Conservation (phyloP, 2,329 filamentous ascomycete genomes). For the Trichoderma asperellum region DNA sequence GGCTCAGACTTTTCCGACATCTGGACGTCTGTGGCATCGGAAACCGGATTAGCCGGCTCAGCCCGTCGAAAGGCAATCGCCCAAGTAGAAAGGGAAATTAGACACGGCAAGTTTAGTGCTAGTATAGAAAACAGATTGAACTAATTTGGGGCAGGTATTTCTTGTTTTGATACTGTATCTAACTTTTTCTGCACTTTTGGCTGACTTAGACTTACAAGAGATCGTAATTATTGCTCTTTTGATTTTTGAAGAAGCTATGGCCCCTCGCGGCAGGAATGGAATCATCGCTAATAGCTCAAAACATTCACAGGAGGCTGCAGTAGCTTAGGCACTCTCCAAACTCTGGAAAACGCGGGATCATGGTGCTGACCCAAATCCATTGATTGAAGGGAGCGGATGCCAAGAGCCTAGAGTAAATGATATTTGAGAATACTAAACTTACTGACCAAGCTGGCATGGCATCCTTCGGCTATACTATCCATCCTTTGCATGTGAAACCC, state of each 20-base stretch:
- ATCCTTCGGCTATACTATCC: neutral
- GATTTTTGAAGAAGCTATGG: neutral
- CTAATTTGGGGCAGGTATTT: neutral
- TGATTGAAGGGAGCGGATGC: neutral
- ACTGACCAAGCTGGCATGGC: neutral
- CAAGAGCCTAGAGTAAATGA: neutral
- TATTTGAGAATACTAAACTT: neutral
- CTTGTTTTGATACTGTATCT: conserved; percentile 1
- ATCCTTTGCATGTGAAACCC: neutral
- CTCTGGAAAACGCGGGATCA: neutral
- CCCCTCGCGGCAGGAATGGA: neutral
- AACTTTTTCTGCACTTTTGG: neutral
- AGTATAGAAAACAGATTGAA: neutral
- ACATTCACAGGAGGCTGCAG: neutral
- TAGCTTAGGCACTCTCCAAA: conserved; percentile 2
- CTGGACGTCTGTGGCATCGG: neutral
- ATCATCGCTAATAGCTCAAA: neutral
- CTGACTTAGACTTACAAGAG: neutral
- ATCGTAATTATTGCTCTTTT: neutral
- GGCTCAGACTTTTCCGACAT: neutral
- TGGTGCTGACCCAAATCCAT: neutral
- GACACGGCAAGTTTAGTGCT: neutral
- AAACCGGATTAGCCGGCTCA: conserved; percentile 7
- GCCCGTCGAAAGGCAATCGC: neutral
- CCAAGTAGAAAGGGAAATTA: neutral